These are phyloP conservation scores for Collybia mongolica DNA, from an alignment of 768 basidiomycete species.

Conservation along the genomic window DNA sequence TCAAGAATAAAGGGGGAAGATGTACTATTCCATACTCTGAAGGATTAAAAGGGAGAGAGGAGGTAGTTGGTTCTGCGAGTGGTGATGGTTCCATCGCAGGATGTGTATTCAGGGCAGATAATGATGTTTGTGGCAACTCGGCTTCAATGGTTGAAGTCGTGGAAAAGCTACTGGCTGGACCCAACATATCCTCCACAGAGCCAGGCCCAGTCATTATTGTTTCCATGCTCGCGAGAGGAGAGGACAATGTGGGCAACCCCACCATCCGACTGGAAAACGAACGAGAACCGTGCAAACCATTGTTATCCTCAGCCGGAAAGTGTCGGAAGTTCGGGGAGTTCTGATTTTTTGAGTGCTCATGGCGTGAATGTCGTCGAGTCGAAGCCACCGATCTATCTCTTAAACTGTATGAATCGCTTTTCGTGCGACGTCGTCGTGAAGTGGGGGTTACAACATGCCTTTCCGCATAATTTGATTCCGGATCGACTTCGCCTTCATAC, in stretches of 20 bases:
- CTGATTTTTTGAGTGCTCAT: slow-evolving; percentile 5
- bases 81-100: slow-evolving; percentile 13
- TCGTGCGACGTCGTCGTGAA: background rate
- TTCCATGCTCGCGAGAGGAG: slow-evolving; percentile 1
- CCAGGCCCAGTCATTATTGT: background rate
- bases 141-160: no score
- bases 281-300: slow-evolving; percentile 12
- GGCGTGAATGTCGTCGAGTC: background rate
- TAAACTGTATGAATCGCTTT: background rate
- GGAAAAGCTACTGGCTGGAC: no score
- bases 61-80: slow-evolving; percentile 8
- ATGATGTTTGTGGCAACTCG: no score
- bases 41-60: slow-evolving; percentile 31
- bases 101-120: background rate
- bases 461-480: no score
- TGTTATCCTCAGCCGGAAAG: slow-evolving; percentile 24
- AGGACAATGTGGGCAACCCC: slow-evolving; percentile 8
- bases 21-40: slow-evolving; percentile 42
- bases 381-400: no score
- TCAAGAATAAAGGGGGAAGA: slow-evolving; percentile 30
- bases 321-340: slow-evolving; percentile 28
- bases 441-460: slow-evolving; percentile 5
- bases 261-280: slow-evolving; percentile 17
- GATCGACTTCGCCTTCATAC: no score
- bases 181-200: no score